Conservation (phyloP, 1,284 basidiomycete species). For the Papiliotrema flavescens region DNA sequence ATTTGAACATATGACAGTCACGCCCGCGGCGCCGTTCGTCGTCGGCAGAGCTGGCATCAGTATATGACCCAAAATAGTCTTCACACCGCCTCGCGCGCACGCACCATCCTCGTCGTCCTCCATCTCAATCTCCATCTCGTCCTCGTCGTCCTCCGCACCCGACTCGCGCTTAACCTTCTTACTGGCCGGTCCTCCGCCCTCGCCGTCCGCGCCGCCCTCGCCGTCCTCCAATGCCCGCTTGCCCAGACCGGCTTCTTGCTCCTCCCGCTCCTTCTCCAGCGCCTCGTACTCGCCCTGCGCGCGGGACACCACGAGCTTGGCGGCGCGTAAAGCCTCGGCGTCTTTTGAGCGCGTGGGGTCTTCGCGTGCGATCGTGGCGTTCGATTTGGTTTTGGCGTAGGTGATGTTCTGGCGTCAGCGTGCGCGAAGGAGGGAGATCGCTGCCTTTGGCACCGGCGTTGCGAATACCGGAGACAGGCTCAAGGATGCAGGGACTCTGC, state of each 20-base stretch:
- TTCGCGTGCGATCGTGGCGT: conserved; percentile 61
- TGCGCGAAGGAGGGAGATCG: no score
- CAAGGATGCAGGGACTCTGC: no score
- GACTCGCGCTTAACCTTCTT: conserved; percentile 29
- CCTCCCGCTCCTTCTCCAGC: conserved; percentile 61
- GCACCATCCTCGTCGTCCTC: conserved; percentile 44
- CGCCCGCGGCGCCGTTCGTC: background rate
- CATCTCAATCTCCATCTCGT: conserved; percentile 48
- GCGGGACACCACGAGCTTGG: conserved; percentile 46
- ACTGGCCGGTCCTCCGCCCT: conserved; percentile 5
- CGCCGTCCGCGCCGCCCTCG: conserved; percentile 24
- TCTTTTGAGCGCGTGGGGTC: conserved; percentile 63
- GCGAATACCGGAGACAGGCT: no score
- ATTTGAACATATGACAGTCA: conserved; percentile 35
- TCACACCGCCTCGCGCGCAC: conserved; percentile 7
- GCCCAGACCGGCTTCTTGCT: conserved; percentile 54
- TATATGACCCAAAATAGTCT: no score
- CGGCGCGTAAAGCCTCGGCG: conserved; percentile 45
- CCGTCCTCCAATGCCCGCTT: conserved; percentile 62
- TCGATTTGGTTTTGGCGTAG: conserved; percentile 80
- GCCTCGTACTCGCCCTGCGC: conserved; percentile 53
- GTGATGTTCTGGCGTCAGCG: conserved; percentile 62
- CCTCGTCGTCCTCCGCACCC: conserved; percentile 30
- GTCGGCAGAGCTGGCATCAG: background rate
- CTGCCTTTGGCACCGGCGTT: no score